phyloP scores from a whole-genome alignment of 345 rosid genomes.

The Anastatica hierochuntica region DNA sequence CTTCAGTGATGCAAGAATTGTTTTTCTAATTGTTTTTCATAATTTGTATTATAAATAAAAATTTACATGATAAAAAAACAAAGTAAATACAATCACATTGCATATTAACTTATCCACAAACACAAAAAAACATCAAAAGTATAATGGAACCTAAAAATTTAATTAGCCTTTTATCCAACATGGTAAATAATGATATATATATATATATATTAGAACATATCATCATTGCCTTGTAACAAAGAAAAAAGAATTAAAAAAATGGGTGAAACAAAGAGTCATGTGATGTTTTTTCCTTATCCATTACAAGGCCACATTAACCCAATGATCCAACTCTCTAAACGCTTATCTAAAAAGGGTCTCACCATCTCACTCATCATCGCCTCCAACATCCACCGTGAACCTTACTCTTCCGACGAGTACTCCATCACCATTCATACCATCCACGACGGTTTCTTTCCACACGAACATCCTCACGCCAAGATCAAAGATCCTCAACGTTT shows the following conservation, averaged over 20 bases:
- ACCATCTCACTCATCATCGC: constrained; percentile 22
- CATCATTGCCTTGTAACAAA: no score
- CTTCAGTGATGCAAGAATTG: no score
- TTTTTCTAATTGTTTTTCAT: no score
- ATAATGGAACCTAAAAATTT: no score
- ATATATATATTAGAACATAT: no score
- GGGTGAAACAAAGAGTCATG: constrained; percentile 16
- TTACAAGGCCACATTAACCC: constrained; percentile 30
- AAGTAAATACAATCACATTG: no score
- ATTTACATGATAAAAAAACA: no score
- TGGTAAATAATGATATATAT: no score
- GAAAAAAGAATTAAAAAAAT: constrained; percentile 9
- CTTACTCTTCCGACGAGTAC: constrained; percentile 19
- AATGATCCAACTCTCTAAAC: constrained; percentile 33
- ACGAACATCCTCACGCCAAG: constrained; percentile 22
- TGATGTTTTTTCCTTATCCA: constrained; percentile 24
- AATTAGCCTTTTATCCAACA: no score
- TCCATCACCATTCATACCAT: constrained; percentile 24
- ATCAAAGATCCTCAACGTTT: constrained; percentile 9
- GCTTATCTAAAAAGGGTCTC: constrained; percentile 28
- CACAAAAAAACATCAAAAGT: no score
- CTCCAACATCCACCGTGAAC: constrained; percentile 24
- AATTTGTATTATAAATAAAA: no score
- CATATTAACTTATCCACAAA: no score
- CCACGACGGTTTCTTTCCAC: constrained; percentile 21